Conservation (phyloP, 2,329 filamentous ascomycete species). For the Sarocladium strictum region DNA sequence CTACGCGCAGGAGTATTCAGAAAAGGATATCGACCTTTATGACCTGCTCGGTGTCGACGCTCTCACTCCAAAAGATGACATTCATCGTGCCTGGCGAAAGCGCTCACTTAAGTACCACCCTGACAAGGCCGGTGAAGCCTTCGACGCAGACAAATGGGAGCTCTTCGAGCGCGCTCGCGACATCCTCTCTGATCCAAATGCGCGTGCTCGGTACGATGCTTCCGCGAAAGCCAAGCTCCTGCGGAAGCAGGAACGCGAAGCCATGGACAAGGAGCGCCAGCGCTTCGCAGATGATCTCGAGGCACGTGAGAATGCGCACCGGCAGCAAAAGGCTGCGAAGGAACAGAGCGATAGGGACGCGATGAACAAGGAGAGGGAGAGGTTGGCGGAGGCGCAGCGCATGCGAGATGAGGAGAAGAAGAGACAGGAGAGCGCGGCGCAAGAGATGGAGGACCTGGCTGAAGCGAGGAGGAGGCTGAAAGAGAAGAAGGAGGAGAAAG, state of each 20-base stretch:
- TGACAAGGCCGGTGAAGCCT: conserved; percentile 74
- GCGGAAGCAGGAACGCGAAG: conserved; percentile 63
- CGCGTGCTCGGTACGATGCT: conserved; percentile 73
- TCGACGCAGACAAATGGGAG: conserved; percentile 79
- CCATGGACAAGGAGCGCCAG: conserved; percentile 66
- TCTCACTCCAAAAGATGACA: conserved; percentile 61
- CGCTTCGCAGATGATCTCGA: conserved; percentile 85
- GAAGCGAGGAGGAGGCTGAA: conserved; percentile 31
- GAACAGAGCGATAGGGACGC: conserved; percentile 28
- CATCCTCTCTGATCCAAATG: conserved; percentile 64
- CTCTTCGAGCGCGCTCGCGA: conserved; percentile 81
- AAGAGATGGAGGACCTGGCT: conserved; percentile 31
- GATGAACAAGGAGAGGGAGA: conserved; percentile 30
- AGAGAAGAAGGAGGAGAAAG: conserved; percentile 36
- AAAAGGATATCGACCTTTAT: conserved; percentile 68
- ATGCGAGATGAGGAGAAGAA: conserved; percentile 30
- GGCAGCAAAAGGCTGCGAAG: conserved; percentile 48
- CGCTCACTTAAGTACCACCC: conserved; percentile 88
- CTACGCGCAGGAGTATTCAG: conserved; percentile 53
- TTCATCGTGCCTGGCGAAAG: conserved; percentile 78
- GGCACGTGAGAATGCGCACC: conserved; percentile 63
- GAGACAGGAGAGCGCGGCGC: conserved; percentile 29
- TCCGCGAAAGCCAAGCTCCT: conserved; percentile 65
- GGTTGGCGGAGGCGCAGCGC: conserved; percentile 30
- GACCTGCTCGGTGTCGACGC: conserved; percentile 63